Evolutionary conservation across 306 rosid genomes (phyloP).

Genomic region (Nissolia schottii): DNA sequence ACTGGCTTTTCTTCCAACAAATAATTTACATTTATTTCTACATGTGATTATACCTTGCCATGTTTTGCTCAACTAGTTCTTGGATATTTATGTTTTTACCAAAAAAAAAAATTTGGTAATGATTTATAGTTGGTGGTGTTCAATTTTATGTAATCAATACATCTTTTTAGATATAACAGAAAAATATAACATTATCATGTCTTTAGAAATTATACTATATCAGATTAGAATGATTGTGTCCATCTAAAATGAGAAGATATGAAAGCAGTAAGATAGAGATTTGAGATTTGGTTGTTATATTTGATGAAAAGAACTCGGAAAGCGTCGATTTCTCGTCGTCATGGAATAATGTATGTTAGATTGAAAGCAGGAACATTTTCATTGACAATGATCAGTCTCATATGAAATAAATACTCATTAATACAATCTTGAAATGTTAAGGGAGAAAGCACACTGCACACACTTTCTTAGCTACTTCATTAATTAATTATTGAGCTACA

Average conservation of each 20-base stretch:
- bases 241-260: neutral
- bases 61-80: neutral
- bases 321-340: neutral
- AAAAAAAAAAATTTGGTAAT: neutral
- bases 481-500: neutral
- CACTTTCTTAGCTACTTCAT: neutral
- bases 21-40: neutral
- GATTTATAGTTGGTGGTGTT: neutral
- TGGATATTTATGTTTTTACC: neutral
- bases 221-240: neutral
- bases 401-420: neutral
- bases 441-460: neutral
- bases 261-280: neutral
- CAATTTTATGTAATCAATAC: neutral
- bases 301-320: neutral
- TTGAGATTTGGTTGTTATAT: neutral
- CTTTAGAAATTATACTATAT: neutral
- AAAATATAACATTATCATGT: neutral
- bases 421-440: neutral
- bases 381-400: neutral
- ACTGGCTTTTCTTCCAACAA: neutral
- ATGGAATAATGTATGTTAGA: neutral
- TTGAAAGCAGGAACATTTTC: neutral
- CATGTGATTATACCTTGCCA: neutral
- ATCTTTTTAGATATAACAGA: neutral